Evolutionary conservation across 2,329 filamentous ascomycete species (phyloP), one percentile per base, ranked within the genome.

Genomic region (Talaromyces sp.): DNA sequence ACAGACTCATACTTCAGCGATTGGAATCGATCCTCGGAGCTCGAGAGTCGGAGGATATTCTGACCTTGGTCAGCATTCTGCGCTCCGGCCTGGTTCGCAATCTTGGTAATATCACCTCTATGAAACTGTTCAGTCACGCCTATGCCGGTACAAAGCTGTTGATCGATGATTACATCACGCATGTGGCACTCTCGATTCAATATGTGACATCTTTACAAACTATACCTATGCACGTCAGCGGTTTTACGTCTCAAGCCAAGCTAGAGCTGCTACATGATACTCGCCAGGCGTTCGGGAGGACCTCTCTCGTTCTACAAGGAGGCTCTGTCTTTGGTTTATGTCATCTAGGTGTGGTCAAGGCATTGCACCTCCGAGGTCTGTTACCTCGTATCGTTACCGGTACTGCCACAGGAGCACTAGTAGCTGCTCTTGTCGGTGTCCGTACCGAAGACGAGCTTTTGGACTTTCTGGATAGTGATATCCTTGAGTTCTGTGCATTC

Each of bases 261-360:
- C 80, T 96, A 61, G 91, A 96, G 76, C 85, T 96, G 62, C 82
- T 96, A 59, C 90, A 95, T 69, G 91, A 96, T 75, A 92, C 92
- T 9, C 84, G 93, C 11, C 91, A 95, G 73, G 91, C 92, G 0
- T 96, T 96, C 76, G 93, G 93, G 9, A 84, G 92, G 67, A 95
- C 88, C 62, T 92, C 90, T 0, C 82, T 97, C 25, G 89, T 97
- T 4, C 77, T 97, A 1, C 92, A 97, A 73, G 93, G 93, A 55
- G 93, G 93, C 14, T 90, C 92, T 46, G 93, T 96, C 63, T 96
- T 97, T 70, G 93, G 93, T 1, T 79, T 96, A 9, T 96, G 91
- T 69, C 93, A 97, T 75, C 76, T 97, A 4, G 93, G 93, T 6
- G 92, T 97, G 5, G 90, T 96, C 42, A 96, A 93, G 72, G 92